Conservation (phyloP, 2,329 filamentous ascomycete genomes). For the Dichotomopilus funicola region DNA sequence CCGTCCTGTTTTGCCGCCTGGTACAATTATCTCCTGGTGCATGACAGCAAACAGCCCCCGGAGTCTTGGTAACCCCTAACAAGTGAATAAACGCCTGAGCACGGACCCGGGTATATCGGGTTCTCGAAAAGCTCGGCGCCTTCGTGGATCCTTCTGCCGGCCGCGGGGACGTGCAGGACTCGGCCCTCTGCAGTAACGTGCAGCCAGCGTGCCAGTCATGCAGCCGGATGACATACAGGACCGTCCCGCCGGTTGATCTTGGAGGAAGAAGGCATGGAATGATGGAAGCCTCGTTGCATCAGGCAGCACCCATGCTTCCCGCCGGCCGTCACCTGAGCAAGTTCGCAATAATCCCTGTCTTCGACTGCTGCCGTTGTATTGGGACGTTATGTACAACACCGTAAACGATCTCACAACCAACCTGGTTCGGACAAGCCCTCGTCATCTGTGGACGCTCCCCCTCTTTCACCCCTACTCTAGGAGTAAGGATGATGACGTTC, state of each 20-base stretch:
- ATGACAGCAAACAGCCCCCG: too few relatives aligned
- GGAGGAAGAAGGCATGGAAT: constrained; percentile 12
- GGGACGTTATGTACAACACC: too few relatives aligned
- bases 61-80: too few relatives aligned
- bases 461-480: too few relatives aligned
- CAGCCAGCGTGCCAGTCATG: constrained; percentile 8
- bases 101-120: constrained; percentile 8
- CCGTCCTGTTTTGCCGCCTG: neutral
- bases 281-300: constrained; percentile 10
- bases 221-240: constrained; percentile 17
- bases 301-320: constrained; percentile 14
- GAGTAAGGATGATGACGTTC: constrained; percentile 18
- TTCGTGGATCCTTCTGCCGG: constrained; percentile 4
- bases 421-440: too few relatives aligned
- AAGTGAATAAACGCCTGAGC: neutral
- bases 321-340: constrained; percentile 21
- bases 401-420: too few relatives aligned
- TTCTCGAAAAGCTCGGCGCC: constrained; percentile 5
- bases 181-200: neutral
- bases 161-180: constrained; percentile 3
- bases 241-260: constrained; percentile 11
- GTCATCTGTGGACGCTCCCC: too few relatives aligned
- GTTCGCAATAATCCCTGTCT: constrained; percentile 15
- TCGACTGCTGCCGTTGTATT: neutral
- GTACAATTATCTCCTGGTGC: too few relatives aligned